phyloP scores from a whole-genome alignment of 2,329 filamentous ascomycete genomes.

The Diaporthe citriasiana region DNA sequence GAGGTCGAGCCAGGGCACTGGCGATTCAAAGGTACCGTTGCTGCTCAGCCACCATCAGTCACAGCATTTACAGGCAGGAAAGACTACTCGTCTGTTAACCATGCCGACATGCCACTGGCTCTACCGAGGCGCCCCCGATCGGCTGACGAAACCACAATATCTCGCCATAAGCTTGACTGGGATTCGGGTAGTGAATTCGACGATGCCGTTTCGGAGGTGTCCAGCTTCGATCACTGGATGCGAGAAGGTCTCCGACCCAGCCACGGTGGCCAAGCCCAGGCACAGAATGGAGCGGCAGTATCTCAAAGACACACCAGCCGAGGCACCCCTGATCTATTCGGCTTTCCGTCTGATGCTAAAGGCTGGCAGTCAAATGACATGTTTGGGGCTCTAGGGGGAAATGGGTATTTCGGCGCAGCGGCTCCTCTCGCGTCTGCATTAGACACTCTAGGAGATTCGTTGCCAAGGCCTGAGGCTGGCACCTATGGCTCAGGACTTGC shows the following conservation, averaged over 20 bases:
- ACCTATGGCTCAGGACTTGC: conserved; percentile 55
- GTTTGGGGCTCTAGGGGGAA: conserved; percentile 58
- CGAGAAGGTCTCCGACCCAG: conserved; percentile 64
- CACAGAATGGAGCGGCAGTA: not conserved
- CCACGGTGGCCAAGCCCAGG: conserved; percentile 38
- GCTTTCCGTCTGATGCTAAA: conserved; percentile 60
- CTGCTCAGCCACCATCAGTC: conserved; percentile 50
- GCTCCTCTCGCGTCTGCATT: conserved; percentile 52
- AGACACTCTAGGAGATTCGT: conserved; percentile 62
- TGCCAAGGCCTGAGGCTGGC: conserved; percentile 57
- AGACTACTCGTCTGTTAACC: conserved; percentile 46
- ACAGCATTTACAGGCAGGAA: conserved; percentile 52
- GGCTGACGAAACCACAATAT: conserved; percentile 61
- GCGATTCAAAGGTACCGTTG: conserved; percentile 27
- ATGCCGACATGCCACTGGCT: conserved; percentile 50
- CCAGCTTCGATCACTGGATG: conserved; percentile 71
- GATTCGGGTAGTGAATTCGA: conserved; percentile 59
- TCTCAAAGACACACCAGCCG: conserved; percentile 6
- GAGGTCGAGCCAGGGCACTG: conserved; percentile 34
- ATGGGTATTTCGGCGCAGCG: conserved; percentile 50
- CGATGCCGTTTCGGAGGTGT: conserved; percentile 62
- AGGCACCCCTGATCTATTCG: conserved; percentile 65
- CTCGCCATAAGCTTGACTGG: conserved; percentile 59
- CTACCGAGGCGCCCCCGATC: conserved; percentile 61
- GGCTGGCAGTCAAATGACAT: conserved; percentile 65